Evolutionary conservation across 2,329 filamentous ascomycete species (phyloP).

Genomic region (Emydomyces testavorans): DNA sequence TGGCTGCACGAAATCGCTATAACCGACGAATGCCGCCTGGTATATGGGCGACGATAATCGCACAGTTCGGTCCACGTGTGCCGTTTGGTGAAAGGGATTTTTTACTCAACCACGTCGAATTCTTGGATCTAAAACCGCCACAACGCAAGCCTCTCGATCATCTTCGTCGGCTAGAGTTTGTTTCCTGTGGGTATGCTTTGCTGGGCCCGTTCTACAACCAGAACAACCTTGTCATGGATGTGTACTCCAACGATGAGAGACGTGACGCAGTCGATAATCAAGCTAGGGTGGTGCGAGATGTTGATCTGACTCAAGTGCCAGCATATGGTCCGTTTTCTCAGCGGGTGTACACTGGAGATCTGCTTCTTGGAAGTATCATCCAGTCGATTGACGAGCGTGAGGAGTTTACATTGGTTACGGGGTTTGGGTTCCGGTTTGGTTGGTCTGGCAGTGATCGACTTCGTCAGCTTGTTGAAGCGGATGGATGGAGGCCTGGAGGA

Average conservation of each 20-base stretch:
- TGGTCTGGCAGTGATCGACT: conserved; percentile 1
- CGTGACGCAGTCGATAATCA: not conserved
- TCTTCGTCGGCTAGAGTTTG: conserved; percentile 40
- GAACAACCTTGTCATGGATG: conserved; percentile 23
- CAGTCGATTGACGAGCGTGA: conserved; percentile 1
- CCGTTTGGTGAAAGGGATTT: conserved; percentile 26
- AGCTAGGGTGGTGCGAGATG: not conserved
- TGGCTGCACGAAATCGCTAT: conserved; percentile 21
- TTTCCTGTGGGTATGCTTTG: conserved; percentile 51
- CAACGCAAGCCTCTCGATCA: conserved; percentile 21
- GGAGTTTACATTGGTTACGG: not conserved
- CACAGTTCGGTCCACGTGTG: conserved; percentile 40
- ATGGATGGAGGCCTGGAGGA: conserved; percentile 1
- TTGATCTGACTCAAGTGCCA: not conserved
- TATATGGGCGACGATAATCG: conserved; percentile 42
- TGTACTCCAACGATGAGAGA: not conserved
- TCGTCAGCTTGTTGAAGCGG: not conserved
- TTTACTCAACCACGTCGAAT: conserved; percentile 16
- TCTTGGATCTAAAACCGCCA: conserved; percentile 6
- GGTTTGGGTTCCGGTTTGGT: not conserved
- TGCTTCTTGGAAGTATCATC: conserved; percentile 1
- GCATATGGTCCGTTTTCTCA: not conserved
- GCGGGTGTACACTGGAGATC: not conserved
- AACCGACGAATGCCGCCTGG: conserved; percentile 31
- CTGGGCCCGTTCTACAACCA: conserved; percentile 33